phyloP scores from a whole-genome alignment of 108 stramenopile genomes.

The Stephanodiscus triporus region DNA sequence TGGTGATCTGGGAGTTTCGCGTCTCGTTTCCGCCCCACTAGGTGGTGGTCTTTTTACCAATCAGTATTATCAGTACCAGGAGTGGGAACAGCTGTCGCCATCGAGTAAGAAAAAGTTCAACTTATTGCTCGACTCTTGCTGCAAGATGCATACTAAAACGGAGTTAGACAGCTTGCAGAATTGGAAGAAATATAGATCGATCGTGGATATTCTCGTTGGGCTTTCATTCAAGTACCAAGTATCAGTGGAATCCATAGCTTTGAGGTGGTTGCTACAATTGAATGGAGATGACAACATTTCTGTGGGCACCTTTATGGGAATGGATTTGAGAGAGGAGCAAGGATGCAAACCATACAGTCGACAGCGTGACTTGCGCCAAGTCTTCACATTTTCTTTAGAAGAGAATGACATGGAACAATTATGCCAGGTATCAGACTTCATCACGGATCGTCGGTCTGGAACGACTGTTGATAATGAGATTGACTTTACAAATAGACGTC shows the following conservation, averaged over 20 bases:
- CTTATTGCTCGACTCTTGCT: slow-evolving; percentile 11
- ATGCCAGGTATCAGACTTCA: slow-evolving; percentile 37
- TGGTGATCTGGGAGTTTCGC: slow-evolving; percentile 13
- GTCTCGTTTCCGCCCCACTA: slow-evolving; percentile 48
- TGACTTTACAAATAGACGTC: slow-evolving; percentile 38
- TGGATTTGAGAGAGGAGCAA: slow-evolving; percentile 37
- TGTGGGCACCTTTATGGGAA: slow-evolving; percentile 33
- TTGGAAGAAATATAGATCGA: slow-evolving; percentile 17
- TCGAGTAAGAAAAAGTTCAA: slow-evolving; percentile 24
- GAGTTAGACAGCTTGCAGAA: slow-evolving; percentile 3
- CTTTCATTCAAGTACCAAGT: slow-evolving; percentile 67
- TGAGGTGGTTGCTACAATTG: slow-evolving; percentile 70
- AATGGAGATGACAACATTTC: slow-evolving; percentile 40
- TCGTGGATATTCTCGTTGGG: slow-evolving; percentile 46
- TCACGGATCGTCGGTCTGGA: background rate
- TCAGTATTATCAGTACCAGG: slow-evolving; percentile 12
- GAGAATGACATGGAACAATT: slow-evolving; percentile 68
- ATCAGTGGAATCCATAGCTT: slow-evolving; percentile 57
- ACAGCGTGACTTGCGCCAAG: slow-evolving; percentile 53
- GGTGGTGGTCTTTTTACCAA: slow-evolving; percentile 65
- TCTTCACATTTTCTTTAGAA: slow-evolving; percentile 72
- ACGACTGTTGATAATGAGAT: slow-evolving; percentile 13
- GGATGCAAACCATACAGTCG: slow-evolving; percentile 34
- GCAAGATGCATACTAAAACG: background rate
- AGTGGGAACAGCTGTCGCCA: slow-evolving; percentile 16